Base-by-base conservation (phyloP, 1,284 basidiomycete genomes). In the Ceratobasidium sp. region DNA sequence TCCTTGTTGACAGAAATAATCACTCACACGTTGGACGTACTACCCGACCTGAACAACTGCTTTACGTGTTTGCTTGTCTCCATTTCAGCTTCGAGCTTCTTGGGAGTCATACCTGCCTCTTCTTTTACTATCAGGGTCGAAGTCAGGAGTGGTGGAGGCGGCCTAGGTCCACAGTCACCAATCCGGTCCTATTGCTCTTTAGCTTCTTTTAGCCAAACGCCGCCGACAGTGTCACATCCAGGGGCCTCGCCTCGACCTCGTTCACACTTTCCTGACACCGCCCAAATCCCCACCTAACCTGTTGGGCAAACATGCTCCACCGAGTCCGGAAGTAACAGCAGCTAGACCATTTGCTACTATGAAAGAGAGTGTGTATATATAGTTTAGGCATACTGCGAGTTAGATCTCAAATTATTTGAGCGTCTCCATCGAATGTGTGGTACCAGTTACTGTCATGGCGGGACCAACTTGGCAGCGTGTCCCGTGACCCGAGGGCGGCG, bases 1-100 rank as follows among this genome's bases (percentile, higher is more conserved):
- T 44, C 29, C 34, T 74, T 74, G 25, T 74, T 61, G 46, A 74
- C 71, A 11, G 71, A 74, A 15, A 74, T 61, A 54, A 74, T 65
- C 1, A 74, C 71, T 61, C 71, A 74, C 29, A 65, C 71, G 71
- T 64, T 74, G 8, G 56, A 59, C n/a, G 70, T 64, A 43, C 22
- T 44, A 22, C 59, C 46, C 32, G 61, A 51, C 34, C 43, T 46
- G 11, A 49, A 61, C 25, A 25, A 25, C 8, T 44, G 46, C 46
- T 67, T 67, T 17, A 3, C n/a, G 15, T 64, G 17, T 61, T 29
- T 19, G 5, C 61, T 9, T 66, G 11, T 43, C 46, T n/a, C 32
- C 64, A 17, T 46, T 17, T 66, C 46, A 13, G 29, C 5, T 11
- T 49, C n/a, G 17, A 29, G 2, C 13, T 59, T 29, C 22, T 51